Evolutionary conservation across 345 rosid genomes (phyloP).

Genomic region (Gossypium longicalyx): DNA sequence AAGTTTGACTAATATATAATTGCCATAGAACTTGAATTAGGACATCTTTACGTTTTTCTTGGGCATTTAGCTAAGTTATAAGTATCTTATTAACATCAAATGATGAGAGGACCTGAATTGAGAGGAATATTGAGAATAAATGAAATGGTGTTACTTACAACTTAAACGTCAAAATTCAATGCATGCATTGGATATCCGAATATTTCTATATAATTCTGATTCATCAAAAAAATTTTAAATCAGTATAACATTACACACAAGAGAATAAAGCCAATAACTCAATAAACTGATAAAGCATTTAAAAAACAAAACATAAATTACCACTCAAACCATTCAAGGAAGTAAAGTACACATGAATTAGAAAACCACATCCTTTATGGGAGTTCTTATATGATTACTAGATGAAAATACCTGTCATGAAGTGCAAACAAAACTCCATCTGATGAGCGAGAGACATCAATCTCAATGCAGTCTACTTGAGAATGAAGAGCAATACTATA

Average conservation of each 20-base stretch:
- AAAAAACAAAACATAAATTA: background rate
- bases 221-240: background rate
- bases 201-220: background rate
- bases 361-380: background rate
- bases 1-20: too few species aligned
- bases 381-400: conserved; percentile 3
- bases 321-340: background rate
- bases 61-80: background rate
- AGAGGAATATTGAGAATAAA: background rate
- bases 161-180: background rate
- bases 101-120: too few species aligned
- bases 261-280: background rate
- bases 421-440: conserved; percentile 90
- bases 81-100: background rate
- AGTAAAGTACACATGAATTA: background rate
- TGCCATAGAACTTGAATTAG: background rate
- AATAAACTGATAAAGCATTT: background rate
- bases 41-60: background rate
- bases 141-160: background rate
- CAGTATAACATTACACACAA: background rate
- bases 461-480: conserved; percentile 86
- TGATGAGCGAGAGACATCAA: conserved; percentile 86
- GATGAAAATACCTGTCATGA: conserved; percentile 65
- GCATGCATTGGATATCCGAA: background rate
- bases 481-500: conserved; percentile 61